Percentiles rank a stretch among this genome's conserved stretches.
These are phyloP conservation scores for Penicillium sp. DNA, from an alignment of 2,329 filamentous ascomycete species.

Conservation along the genomic window DNA sequence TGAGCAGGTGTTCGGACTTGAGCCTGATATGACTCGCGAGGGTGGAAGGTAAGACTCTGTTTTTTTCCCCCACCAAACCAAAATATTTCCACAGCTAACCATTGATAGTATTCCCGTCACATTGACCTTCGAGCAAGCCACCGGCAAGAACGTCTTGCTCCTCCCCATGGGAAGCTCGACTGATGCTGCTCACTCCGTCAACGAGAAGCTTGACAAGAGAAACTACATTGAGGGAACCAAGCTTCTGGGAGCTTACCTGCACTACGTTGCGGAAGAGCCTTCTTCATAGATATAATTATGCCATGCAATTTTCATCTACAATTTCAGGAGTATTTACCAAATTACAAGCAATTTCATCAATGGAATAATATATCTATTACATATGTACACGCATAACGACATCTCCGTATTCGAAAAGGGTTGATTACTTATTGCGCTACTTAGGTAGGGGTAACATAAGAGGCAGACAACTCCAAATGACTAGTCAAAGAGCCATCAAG, in stretches of 20 bases:
- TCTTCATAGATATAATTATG: neutral
- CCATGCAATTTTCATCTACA: neutral
- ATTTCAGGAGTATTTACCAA: neutral
- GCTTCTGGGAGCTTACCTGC: slow-evolving; percentile 87
- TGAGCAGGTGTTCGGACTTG: slow-evolving; percentile 86
- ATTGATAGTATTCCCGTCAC: slow-evolving; percentile 87
- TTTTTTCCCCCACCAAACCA: neutral
- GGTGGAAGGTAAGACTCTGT: slow-evolving; percentile 68
- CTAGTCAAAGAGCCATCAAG: neutral
- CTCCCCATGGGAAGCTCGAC: slow-evolving; percentile 97
- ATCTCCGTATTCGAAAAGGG: neutral
- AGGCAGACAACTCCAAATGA: neutral
- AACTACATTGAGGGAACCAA: slow-evolving; percentile 99
- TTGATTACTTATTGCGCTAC: neutral
- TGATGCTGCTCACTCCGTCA: slow-evolving; percentile 94
- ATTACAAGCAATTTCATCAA: neutral
- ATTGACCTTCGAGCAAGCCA: slow-evolving; percentile 94
- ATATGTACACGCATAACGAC: neutral
- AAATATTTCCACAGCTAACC: slow-evolving; percentile 18
- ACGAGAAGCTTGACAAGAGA: slow-evolving; percentile 93
- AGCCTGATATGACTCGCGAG: slow-evolving; percentile 93
- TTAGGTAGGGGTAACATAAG: neutral
- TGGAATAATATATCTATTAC: neutral
- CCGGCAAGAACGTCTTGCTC: slow-evolving; percentile 93
- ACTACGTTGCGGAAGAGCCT: slow-evolving; percentile 92